These are phyloP conservation scores for Globomyces pollinis-pini DNA, from an alignment of 192 early-diverging fungal genomes.

Conservation along the genomic window DNA sequence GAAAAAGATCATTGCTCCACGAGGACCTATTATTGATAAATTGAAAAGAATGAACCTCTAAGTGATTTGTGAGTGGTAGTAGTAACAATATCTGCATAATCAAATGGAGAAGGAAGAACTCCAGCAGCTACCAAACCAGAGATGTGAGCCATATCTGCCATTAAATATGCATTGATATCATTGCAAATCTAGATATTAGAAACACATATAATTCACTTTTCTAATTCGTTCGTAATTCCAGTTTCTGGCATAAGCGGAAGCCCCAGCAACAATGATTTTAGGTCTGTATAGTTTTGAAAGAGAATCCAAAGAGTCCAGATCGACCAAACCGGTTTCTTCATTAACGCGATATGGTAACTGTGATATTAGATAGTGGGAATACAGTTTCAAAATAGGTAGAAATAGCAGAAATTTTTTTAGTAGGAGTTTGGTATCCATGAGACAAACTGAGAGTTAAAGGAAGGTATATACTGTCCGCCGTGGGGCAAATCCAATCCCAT, in stretches of 20 bases:
- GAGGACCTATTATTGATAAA: too few species aligned
- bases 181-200: conserved; percentile 61
- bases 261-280: conserved; percentile 93
- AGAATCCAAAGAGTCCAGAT: conserved; percentile 81
- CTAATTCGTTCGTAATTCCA: conserved; percentile 87
- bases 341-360: conserved; percentile 91
- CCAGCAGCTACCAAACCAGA: conserved; percentile 84
- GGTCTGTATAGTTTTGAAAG: conserved; percentile 82
- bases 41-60: too few species aligned
- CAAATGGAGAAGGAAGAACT: conserved; percentile 82
- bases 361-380: too few species aligned
- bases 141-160: conserved; percentile 98
- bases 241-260: conserved; percentile 89
- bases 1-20: conserved; percentile 98
- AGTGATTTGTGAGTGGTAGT: conserved; percentile 99
- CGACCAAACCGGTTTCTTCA: conserved; percentile 84
- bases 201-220: conserved; percentile 19
- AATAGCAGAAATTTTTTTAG: conserved; percentile 93
- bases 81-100: conserved; percentile 92
- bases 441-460: conserved; percentile 59
- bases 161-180: conserved; percentile 76
- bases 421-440: conserved; percentile 94
- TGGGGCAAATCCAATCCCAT: conserved; percentile 98
- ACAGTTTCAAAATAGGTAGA: conserved; percentile 93
- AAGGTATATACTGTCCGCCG: conserved; percentile 81